phyloP scores from a whole-genome alignment of 169 alveolate genomes.

The Plasmodium gallinaceum region DNA sequence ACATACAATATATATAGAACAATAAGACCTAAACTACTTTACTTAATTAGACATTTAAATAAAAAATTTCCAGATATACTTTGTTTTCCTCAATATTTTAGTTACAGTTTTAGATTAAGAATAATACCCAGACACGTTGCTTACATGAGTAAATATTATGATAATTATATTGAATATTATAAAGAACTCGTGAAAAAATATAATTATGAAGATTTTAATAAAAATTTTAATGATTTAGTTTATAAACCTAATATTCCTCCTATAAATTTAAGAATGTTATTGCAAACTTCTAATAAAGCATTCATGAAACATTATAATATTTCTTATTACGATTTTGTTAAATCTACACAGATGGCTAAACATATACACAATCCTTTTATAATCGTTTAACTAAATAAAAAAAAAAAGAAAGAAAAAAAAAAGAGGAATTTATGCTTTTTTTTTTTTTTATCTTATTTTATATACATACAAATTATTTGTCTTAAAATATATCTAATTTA shows the following conservation, averaged over 20 bases:
- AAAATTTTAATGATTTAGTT: slow-evolving; percentile 49
- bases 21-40: slow-evolving; percentile 82
- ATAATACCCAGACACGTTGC: slow-evolving; percentile 86
- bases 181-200: slow-evolving; percentile 54
- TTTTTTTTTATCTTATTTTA: neutral
- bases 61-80: slow-evolving; percentile 74
- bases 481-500: too few species aligned
- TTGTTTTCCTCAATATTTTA: slow-evolving; percentile 80
- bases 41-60: slow-evolving; percentile 80
- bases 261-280: slow-evolving; percentile 34
- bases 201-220: slow-evolving; percentile 68
- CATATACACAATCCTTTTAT: slow-evolving; percentile 73
- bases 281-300: slow-evolving; percentile 60
- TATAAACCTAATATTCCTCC: slow-evolving; percentile 70
- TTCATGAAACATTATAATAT: slow-evolving; percentile 69
- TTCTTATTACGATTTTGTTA: slow-evolving; percentile 53
- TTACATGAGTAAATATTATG: slow-evolving; percentile 80
- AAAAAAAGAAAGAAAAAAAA: neutral
- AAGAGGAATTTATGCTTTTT: neutral
- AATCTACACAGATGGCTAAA: slow-evolving; percentile 66
- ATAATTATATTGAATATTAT: slow-evolving; percentile 76
- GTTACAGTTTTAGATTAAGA: slow-evolving; percentile 83
- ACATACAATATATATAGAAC: slow-evolving; percentile 80
- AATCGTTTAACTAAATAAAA: neutral
- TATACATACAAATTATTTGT: neutral